Conservation (phyloP, 805 yeast species). For the Pichia rugopelliculosa region DNA sequence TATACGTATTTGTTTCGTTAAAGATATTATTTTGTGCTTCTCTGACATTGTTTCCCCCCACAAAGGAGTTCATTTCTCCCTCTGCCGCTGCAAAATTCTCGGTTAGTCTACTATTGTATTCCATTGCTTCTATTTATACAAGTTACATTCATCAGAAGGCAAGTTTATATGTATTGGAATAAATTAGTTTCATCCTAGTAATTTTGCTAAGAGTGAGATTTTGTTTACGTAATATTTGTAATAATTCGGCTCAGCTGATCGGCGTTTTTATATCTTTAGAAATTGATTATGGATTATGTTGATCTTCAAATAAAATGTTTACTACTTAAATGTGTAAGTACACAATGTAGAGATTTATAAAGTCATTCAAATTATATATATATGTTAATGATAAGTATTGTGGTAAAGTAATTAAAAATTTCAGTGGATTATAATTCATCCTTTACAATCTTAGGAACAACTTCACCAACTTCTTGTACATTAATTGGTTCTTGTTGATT, state of each 20-base stretch:
- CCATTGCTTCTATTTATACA: no score
- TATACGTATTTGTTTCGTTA: neutral
- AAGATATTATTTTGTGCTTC: no score
- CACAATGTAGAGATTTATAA: neutral
- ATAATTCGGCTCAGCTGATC: no score
- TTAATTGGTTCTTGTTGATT: neutral
- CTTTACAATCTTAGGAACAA: neutral
- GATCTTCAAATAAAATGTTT: no score
- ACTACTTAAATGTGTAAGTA: neutral
- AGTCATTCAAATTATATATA: neutral
- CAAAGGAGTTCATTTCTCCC: neutral
- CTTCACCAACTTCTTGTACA: neutral
- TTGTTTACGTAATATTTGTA: no score
- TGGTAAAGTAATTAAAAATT: neutral
- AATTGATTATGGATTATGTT: no score
- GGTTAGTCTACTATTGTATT: neutral
- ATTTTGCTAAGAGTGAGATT: no score
- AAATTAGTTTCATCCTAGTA: no score
- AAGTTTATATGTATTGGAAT: no score
- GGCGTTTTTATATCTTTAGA: no score
- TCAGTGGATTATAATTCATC: constrained; percentile 6
- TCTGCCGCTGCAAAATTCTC: neutral
- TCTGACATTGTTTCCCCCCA: neutral
- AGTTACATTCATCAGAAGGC: no score
- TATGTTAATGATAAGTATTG: neutral